Percentiles rank a stretch among this genome's conserved stretches.
Evolutionary conservation across 176 grass and related monocot genomes (phyloP).

Genomic region (Oropetium thomaeum): DNA sequence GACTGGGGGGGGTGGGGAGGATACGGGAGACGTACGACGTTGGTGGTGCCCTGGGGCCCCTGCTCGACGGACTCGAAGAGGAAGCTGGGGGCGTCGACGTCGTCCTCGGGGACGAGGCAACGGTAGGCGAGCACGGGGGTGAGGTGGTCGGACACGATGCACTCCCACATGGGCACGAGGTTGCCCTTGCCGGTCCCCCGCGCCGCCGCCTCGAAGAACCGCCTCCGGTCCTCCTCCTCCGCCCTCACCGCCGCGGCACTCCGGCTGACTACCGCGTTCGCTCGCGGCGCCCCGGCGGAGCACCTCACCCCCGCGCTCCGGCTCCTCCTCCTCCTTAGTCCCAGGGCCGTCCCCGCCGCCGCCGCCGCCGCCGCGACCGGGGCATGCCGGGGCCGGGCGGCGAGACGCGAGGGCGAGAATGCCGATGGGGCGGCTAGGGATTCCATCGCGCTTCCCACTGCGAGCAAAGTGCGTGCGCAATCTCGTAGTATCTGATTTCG

Average conservation of each 20-base stretch:
- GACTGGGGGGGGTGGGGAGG: too few relatives aligned
- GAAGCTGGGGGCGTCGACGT: constrained; percentile 72
- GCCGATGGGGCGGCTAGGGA: constrained; percentile 40
- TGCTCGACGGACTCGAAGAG: constrained; percentile 91
- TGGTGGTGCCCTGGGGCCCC: constrained; percentile 50
- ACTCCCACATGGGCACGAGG: constrained; percentile 69
- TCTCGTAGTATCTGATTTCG: constrained; percentile 10
- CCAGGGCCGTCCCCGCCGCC: too few relatives aligned
- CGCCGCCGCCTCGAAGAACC: constrained; percentile 69
- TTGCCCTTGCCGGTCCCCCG: constrained; percentile 56
- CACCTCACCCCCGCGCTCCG: constrained; percentile 10
- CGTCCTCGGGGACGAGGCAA: constrained; percentile 67
- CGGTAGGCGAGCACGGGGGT: constrained; percentile 83
- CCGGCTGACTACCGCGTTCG: constrained; percentile 20
- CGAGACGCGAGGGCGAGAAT: constrained; percentile 33
- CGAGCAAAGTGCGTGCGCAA: not conserved
- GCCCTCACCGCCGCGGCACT: constrained; percentile 29
- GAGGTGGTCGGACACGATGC: constrained; percentile 86
- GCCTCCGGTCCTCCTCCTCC: constrained; percentile 44
- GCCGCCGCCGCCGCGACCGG: not conserved
- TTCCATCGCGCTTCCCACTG: constrained; percentile 23
- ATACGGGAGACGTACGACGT: constrained; percentile 43
- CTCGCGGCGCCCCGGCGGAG: constrained; percentile 1
- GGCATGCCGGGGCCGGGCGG: not conserved
- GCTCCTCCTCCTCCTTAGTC: not conserved